Percentiles rank a stretch among this genome's conserved stretches.
These are phyloP conservation scores for Leucocoprinus birnbaumii DNA, from an alignment of 768 basidiomycete genomes.

Conservation along the genomic window DNA sequence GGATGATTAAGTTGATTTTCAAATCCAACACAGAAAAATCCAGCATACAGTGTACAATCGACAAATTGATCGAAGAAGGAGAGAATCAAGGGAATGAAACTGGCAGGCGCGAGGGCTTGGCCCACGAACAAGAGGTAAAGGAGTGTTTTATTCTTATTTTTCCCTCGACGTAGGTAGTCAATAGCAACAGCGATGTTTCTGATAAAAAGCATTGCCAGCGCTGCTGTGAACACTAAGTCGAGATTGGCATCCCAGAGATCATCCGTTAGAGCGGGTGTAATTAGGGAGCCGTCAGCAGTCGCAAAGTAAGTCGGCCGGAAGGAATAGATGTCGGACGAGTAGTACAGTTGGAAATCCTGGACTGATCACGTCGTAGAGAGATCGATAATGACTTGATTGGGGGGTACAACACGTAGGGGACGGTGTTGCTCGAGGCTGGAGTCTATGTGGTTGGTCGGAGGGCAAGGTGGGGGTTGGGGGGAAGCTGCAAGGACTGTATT, in stretches of 20 bases:
- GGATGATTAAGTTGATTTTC: constrained; percentile 5
- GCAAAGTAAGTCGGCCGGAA: constrained; percentile 47
- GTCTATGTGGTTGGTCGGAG: constrained; percentile 15
- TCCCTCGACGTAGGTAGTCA: constrained; percentile 51
- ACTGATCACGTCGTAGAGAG: constrained; percentile 49
- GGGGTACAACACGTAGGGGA: constrained; percentile 29
- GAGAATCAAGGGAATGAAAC: constrained; percentile 39
- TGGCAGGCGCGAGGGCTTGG: constrained; percentile 48
- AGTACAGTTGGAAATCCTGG: constrained; percentile 42
- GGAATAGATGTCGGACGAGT: constrained; percentile 35
- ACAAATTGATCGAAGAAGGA: constrained; percentile 40
- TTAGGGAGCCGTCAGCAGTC: constrained; percentile 56
- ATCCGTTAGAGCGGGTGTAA: constrained; percentile 41
- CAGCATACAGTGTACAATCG: constrained; percentile 46
- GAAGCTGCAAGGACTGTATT: constrained; percentile 10
- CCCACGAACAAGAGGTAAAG: constrained; percentile 55
- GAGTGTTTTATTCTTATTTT: constrained; percentile 54
- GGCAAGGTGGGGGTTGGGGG: constrained; percentile 12
- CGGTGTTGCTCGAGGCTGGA: constrained; percentile 30
- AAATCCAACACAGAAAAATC: neutral
- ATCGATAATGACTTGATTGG: constrained; percentile 45
- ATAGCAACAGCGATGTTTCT: constrained; percentile 49
- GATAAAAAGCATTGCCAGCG: constrained; percentile 47
- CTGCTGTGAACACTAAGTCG: constrained; percentile 44
- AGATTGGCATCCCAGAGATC: constrained; percentile 39